Percentiles rank a stretch among this genome's conserved stretches.
Evolutionary conservation across 78 protist species (phyloP).

Genomic region (Cavenderia fasciculata): DNA sequence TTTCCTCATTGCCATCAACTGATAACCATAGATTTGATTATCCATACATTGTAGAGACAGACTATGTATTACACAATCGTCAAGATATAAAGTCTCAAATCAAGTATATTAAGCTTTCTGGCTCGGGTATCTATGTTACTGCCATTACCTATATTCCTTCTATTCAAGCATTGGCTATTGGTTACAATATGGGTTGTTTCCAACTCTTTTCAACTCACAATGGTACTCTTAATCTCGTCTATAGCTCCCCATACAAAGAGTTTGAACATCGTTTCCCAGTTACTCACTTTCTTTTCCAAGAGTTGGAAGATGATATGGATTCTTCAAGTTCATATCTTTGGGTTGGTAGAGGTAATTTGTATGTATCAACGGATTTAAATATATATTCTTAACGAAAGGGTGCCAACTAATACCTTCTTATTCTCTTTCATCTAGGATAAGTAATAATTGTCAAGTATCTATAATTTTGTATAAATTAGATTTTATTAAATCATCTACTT

Average conservation of each 20-base stretch:
- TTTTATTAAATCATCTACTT: neutral
- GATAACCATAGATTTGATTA: neutral
- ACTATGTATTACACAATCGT: neutral
- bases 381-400: no score
- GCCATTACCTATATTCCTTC: slow-evolving; percentile 4
- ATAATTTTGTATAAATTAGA: neutral
- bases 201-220: slow-evolving; percentile 39
- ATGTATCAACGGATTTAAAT: no score
- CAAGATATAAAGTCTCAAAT: no score
- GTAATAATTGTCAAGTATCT: no score
- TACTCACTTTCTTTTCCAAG: slow-evolving; percentile 53
- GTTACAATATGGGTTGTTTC: slow-evolving; percentile 45
- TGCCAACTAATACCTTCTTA: no score
- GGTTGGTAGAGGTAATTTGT: slow-evolving; percentile 78
- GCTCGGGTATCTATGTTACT: neutral
- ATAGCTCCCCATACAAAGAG: slow-evolving; percentile 30
- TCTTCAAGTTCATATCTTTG: neutral
- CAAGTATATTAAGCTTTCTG: no score
- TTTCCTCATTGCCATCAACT: neutral
- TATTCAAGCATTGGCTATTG: slow-evolving; percentile 19
- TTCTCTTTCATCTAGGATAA: no score
- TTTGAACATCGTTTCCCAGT: slow-evolving; percentile 23
- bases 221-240: neutral
- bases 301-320: slow-evolving; percentile 53
- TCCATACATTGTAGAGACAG: neutral